These are phyloP conservation scores for Trametes elegans DNA, from an alignment of 768 basidiomycete genomes.

Conservation along the genomic window DNA sequence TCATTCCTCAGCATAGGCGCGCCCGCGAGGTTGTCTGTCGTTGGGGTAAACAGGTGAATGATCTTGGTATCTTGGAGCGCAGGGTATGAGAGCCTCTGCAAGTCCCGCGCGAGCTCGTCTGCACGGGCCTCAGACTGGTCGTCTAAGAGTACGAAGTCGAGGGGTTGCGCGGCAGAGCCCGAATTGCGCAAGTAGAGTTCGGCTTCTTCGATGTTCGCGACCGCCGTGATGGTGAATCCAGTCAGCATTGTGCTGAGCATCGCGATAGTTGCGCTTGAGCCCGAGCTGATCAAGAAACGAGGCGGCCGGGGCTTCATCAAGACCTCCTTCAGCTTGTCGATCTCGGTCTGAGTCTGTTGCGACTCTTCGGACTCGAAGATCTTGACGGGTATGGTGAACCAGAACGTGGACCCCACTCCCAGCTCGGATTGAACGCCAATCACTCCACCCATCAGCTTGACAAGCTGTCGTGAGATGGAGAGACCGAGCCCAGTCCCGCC, in stretches of 20 bases:
- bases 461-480: conserved; percentile 71
- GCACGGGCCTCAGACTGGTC: conserved; percentile 59
- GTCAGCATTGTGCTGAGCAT: conserved; percentile 57
- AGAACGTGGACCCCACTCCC: conserved; percentile 64
- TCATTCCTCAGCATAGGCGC: conserved; percentile 50
- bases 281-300: conserved; percentile 55
- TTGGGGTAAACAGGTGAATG: conserved; percentile 72
- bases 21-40: conserved; percentile 51
- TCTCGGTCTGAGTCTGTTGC: conserved; percentile 46
- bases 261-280: conserved; percentile 53
- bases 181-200: conserved; percentile 40
- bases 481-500: conserved; percentile 78
- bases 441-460: conserved; percentile 73
- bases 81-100: conserved; percentile 39
- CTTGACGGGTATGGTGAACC: conserved; percentile 72
- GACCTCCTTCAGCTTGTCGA: conserved; percentile 44
- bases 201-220: conserved; percentile 46
- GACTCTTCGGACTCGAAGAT: conserved; percentile 55
- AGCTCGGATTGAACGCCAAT: conserved; percentile 69
- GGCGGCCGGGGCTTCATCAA: conserved; percentile 48
- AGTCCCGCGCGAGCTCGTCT: conserved; percentile 52
- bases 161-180: conserved; percentile 31
- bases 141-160: conserved; percentile 70
- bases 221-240: conserved; percentile 48
- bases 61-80: conserved; percentile 56